phyloP scores from a whole-genome alignment of 192 early-diverging fungal genomes.

The Coemansia sp. region DNA sequence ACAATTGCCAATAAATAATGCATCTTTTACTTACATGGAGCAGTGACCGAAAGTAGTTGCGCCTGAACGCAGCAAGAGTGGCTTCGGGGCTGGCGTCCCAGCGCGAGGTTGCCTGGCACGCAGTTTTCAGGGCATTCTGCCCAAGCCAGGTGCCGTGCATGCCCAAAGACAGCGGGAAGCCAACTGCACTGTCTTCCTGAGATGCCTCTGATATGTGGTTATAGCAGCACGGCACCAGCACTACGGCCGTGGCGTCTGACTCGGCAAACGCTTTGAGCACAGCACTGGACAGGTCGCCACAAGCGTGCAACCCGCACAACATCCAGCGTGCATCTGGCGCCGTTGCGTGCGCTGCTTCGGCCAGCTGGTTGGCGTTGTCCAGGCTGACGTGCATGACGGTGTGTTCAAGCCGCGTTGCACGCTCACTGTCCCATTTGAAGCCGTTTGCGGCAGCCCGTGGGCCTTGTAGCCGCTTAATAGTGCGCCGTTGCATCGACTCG shows the following conservation, averaged over 20 bases:
- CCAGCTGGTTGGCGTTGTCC: conserved; percentile 21
- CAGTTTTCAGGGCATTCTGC: conserved; percentile 64
- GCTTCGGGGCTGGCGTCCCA: conserved; percentile 65
- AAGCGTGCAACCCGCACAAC: conserved; percentile 80
- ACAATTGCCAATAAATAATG: background rate
- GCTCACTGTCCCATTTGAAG: conserved; percentile 17
- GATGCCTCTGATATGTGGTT: conserved; percentile 67
- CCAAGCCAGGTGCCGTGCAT: conserved; percentile 52
- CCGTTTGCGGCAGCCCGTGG: conserved; percentile 22
- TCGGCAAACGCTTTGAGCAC: conserved; percentile 68
- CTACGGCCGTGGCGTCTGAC: conserved; percentile 58
- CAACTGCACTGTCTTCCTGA: background rate
- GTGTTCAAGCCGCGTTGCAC: conserved; percentile 24
- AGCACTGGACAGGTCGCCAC: conserved; percentile 77
- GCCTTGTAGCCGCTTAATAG: conserved; percentile 23
- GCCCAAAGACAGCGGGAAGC: conserved; percentile 30
- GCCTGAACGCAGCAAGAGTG: conserved; percentile 60
- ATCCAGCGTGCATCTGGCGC: conserved; percentile 55
- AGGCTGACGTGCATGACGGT: conserved; percentile 22
- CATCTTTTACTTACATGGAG: conserved; percentile 52
- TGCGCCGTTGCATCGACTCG: conserved; percentile 24
- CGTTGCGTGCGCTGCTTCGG: background rate
- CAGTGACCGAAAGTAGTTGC: conserved; percentile 75
- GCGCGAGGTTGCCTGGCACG: conserved; percentile 78
- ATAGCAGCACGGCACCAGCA: conserved; percentile 84